phyloP scores from a whole-genome alignment of 2,329 filamentous ascomycete species.

The Grosmannia serpens region DNA sequence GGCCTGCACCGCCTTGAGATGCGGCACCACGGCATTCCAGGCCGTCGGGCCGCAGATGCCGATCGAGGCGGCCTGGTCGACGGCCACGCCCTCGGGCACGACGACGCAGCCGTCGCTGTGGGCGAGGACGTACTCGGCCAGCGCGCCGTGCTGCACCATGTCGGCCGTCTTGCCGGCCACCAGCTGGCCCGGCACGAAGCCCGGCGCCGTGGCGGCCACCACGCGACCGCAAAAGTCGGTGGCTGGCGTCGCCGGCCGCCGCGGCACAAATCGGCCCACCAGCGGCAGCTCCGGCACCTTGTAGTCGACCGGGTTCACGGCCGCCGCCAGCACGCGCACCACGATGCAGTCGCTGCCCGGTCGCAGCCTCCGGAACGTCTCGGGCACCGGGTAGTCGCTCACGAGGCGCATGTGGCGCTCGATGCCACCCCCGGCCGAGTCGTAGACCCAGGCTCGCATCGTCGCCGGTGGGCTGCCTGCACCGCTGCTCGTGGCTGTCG shows the following conservation, averaged over 20 bases:
- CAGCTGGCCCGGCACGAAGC: slow-evolving; percentile 10
- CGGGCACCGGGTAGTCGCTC: slow-evolving; percentile 12
- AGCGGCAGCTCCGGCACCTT: slow-evolving; percentile 32
- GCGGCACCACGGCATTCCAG: slow-evolving; percentile 12
- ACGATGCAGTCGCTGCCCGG: slow-evolving; percentile 22
- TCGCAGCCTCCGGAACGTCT: slow-evolving; percentile 10
- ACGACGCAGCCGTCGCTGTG: slow-evolving; percentile 1
- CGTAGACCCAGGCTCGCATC: slow-evolving; percentile 14
- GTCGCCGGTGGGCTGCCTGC: slow-evolving; percentile 3
- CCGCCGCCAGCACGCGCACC: slow-evolving; percentile 29
- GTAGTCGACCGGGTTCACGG: slow-evolving; percentile 38
- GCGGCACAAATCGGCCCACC: slow-evolving; percentile 22
- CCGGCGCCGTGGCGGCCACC: slow-evolving; percentile 15
- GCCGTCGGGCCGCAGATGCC: slow-evolving; percentile 16
- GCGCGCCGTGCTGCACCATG: slow-evolving; percentile 8
- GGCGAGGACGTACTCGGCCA: slow-evolving; percentile 12
- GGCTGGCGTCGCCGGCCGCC: slow-evolving; percentile 30
- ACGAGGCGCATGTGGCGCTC: slow-evolving; percentile 21
- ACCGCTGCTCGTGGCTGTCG: neutral
- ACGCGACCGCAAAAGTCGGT: slow-evolving; percentile 42
- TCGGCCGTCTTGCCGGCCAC: slow-evolving; percentile 10
- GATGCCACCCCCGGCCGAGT: slow-evolving; percentile 15
- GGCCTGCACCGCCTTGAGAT: slow-evolving; percentile 1
- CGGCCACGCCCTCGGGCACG: slow-evolving; percentile 8
- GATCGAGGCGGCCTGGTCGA: slow-evolving; percentile 14